Evolutionary conservation across 805 yeast genomes (phyloP), one percentile per base, ranked within the genome.

Genomic region (Trichomonascus vanleenenianus): DNA sequence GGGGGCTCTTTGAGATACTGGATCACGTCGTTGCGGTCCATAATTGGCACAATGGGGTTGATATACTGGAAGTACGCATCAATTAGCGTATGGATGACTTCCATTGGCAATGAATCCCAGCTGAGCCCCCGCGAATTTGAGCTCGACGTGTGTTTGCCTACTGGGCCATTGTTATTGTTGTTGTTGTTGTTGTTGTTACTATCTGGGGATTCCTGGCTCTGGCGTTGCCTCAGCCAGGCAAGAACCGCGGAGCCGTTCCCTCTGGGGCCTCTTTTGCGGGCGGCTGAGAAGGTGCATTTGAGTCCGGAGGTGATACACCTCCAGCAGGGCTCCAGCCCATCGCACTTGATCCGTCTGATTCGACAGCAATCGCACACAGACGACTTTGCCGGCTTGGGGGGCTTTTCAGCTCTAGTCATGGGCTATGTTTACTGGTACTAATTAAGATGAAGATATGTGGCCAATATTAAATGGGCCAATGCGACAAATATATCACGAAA

Each of bases 11-110:
- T 34, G 14, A 43, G 31, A 18, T 38, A 43, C 3, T 22, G 14
- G 25, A 43, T 12, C 30, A 30, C 30, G 30, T 10, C 18, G n/a
- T 20, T 11, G 5, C 38, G 20, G 7, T 43, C 42, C 40, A 45
- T 20, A 3, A 45, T 41, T 4, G 48, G 48, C 3, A 42, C 45
- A 11, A 45, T 45, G 22, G 48, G 48, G 41, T 45, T 40, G 12
- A 45, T 37, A n/a, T 41, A 41, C 14, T 45, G 30, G 30, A 45
- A 45, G 25, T 45, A 45, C 14, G 44, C 44, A 15, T 35, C 40
- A 4, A 41, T 15, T 4, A 45, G 41, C 11, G 36, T 22, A 2
- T 9, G 10, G 10, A 45, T 14, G n/a, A 41, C 38, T 5, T 30
- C 44, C 39, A 12, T 20, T 8, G 44, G 39, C 14, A 42, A 42